Conservation (phyloP, 2,329 filamentous ascomycete genomes). For the Lanzia echinophila region DNA sequence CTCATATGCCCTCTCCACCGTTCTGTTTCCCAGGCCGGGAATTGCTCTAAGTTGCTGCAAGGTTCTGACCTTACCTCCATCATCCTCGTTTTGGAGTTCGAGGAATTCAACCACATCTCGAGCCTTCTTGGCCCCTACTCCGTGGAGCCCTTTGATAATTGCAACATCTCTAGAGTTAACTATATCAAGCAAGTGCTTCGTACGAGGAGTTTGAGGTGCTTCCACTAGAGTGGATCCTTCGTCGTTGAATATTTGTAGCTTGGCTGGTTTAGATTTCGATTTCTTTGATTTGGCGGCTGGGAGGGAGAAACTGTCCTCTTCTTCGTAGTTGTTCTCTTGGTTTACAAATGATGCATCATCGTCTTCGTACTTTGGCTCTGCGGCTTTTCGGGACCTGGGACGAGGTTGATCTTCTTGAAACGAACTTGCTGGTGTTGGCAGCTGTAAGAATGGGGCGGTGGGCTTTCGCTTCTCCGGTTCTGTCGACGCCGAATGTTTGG, state of each 20-base stretch:
- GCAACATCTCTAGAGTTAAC: slow-evolving; percentile 66
- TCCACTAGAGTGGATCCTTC: slow-evolving; percentile 38
- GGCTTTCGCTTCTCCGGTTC: slow-evolving; percentile 15
- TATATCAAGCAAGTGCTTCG: slow-evolving; percentile 57
- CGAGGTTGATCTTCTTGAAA: slow-evolving; percentile 24
- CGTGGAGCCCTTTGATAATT: slow-evolving; percentile 59
- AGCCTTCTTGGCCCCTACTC: slow-evolving; percentile 68
- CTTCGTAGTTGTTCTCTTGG: slow-evolving; percentile 36
- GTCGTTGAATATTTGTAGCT: slow-evolving; percentile 26
- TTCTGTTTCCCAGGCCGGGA: slow-evolving; percentile 50
- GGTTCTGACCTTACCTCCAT: slow-evolving; percentile 38
- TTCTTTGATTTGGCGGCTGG: slow-evolving; percentile 27
- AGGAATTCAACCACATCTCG: slow-evolving; percentile 51
- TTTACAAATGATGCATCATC: slow-evolving; percentile 27
- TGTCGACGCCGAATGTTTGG: background rate
- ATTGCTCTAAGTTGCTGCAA: slow-evolving; percentile 46
- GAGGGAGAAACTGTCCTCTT: slow-evolving; percentile 29
- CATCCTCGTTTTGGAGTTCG: slow-evolving; percentile 38
- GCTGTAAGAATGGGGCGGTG: slow-evolving; percentile 20
- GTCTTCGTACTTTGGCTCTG: slow-evolving; percentile 30
- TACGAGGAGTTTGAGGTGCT: slow-evolving; percentile 37
- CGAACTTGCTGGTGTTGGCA: slow-evolving; percentile 19
- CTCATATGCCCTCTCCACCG: slow-evolving; percentile 47
- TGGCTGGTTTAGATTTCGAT: slow-evolving; percentile 29
- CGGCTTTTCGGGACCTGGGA: slow-evolving; percentile 18